Conservation (phyloP, 257 asterid genomes). For the Solanum clarkiae region DNA sequence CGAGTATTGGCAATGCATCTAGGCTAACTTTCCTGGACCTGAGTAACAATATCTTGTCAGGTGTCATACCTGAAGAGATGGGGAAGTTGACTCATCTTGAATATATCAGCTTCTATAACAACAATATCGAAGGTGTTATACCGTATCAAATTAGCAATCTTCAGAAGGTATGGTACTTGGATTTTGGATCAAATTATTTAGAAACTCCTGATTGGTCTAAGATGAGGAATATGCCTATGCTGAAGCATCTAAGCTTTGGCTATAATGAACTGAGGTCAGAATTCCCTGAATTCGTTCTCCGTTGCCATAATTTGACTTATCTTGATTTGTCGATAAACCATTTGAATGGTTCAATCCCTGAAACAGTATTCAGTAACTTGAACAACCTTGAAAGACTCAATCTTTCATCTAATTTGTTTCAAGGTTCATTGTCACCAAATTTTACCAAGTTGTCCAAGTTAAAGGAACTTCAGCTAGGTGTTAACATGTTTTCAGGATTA, state of each 20-base stretch:
- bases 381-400: constrained; percentile 39
- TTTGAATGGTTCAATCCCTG: constrained; percentile 51
- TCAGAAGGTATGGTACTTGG: constrained; percentile 37
- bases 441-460: constrained; percentile 31
- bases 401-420: constrained; percentile 29
- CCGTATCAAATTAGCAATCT: constrained; percentile 61
- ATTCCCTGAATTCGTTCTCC: constrained; percentile 51
- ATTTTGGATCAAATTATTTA: constrained; percentile 57
- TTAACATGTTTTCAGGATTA: constrained; percentile 37
- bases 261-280: constrained; percentile 30
- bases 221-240: constrained; percentile 33
- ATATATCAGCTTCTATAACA: constrained; percentile 40
- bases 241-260: constrained; percentile 30
- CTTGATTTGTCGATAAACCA: constrained; percentile 52
- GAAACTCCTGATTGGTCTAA: constrained; percentile 53
- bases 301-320: constrained; percentile 36
- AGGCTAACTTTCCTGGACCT: constrained; percentile 54
- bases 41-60: constrained; percentile 34
- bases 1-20: constrained; percentile 39
- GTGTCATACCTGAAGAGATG: constrained; percentile 45
- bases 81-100: constrained; percentile 38
- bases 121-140: constrained; percentile 33
- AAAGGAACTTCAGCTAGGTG: constrained; percentile 28
- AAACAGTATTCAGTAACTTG: constrained; percentile 32
- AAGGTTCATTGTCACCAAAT: constrained; percentile 41